Base-by-base conservation (phyloP, 129 eudicot genomes). In the Arctium lappa region DNA sequence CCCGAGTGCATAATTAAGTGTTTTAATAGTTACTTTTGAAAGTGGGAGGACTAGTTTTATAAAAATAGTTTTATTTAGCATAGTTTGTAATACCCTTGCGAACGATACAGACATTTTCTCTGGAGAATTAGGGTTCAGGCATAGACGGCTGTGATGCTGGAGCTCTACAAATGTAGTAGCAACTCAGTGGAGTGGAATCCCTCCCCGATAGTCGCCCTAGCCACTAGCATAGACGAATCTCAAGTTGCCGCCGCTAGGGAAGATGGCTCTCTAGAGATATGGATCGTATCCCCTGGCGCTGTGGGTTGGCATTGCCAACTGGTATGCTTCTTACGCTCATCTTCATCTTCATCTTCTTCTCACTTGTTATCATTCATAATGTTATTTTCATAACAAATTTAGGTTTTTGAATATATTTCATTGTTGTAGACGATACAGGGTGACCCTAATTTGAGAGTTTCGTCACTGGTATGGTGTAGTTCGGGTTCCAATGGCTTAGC, bases 281-380 rank as follows among this genome's bases (percentile, higher is more conserved):
- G 99, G 99, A 98, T 93, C 77, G 99, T 93, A 1, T 93, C 99
- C 10, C 98, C 98, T 2, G 99, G 99, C 63, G 88, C 97, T 72
- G 94, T 93, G 48, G 95, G 98, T 63, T 95, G 99, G 99, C 97
- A 95, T 92, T 88, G 97, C 74, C 97, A 88, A 76, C 86, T 95
- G 72, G 99, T 95, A 90, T 5, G 74, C 3, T 27, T 10, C 10
- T 30, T 27, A 6, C 38, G 30, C n/a, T 38, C 2, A n/a, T 4
- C 22, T 5, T 31, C 2, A n/a, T 4, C 22, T 5, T 31, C 0
- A 9, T 32, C 5, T 31, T 46, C 2, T 46, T 77, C 0, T 68
- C 8, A 22, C 1, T 30, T 3, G 8, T 16, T 29, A 13, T 33
- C 11, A 56, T 68, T 46, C 0, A 37, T 38, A 34, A 8, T 8